phyloP scores from a whole-genome alignment of 2,329 filamentous ascomycete genomes.

The Aspergillus novofumigatus region DNA sequence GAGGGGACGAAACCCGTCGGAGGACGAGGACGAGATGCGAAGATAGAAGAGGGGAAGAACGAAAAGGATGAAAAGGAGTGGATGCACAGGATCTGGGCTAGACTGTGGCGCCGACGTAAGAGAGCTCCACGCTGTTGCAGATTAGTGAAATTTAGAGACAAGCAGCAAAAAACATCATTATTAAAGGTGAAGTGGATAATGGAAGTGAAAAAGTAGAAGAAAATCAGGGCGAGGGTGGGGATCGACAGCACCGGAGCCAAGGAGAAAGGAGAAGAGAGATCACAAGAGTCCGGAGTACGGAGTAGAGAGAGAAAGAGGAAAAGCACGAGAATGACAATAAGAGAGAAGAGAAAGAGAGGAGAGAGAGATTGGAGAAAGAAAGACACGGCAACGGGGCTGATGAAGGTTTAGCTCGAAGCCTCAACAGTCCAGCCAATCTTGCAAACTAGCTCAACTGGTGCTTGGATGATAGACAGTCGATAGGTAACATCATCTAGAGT shows the following conservation, averaged over 20 bases:
- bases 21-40: slow-evolving; percentile 1
- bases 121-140: not conserved
- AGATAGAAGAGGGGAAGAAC: slow-evolving; percentile 2
- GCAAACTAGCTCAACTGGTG: too few species aligned
- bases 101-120: slow-evolving; percentile 4
- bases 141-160: not conserved
- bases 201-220: not conserved
- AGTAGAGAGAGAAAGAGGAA: slow-evolving; percentile 3
- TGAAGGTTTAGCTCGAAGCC: not conserved
- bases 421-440: too few species aligned
- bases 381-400: slow-evolving; percentile 1
- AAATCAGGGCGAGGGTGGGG: not conserved
- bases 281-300: not conserved
- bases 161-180: not conserved
- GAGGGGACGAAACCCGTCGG: not conserved
- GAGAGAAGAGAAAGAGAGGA: not conserved
- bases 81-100: slow-evolving; percentile 4
- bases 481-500: too few species aligned
- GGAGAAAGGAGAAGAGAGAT: slow-evolving; percentile 2
- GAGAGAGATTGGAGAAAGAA: slow-evolving; percentile 3
- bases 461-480: not conserved
- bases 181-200: not conserved
- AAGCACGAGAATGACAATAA: not conserved
- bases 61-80: slow-evolving; percentile 7
- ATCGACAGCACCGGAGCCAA: not conserved